phyloP scores from a whole-genome alignment of 495 filamentous ascomycete genomes.

The Geopyxis carbonaria region DNA sequence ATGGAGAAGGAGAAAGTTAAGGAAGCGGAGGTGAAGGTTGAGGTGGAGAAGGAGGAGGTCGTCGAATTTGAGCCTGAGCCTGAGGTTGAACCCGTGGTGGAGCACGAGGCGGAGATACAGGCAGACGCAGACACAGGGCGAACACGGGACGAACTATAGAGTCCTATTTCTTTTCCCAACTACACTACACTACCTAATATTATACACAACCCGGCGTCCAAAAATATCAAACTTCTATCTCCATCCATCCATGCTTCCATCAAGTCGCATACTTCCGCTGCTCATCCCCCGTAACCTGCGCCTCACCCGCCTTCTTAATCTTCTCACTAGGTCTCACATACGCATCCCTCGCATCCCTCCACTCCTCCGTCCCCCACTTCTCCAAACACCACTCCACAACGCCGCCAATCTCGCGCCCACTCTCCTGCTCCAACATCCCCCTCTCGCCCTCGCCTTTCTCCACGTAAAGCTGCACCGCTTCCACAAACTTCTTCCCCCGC shows the following conservation, averaged over 20 bases:
- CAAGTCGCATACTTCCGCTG: conserved; percentile 23
- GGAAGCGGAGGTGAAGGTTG: background rate
- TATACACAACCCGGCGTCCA: no score
- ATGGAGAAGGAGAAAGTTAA: conserved; percentile 31
- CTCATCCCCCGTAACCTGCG: conserved; percentile 23
- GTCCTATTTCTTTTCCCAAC: no score
- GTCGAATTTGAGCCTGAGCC: background rate
- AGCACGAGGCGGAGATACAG: conserved; percentile 10
- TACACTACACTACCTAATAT: no score
- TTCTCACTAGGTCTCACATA: conserved; percentile 28
- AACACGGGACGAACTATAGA: no score
- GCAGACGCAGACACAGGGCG: no score
- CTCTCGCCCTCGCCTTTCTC: conserved; percentile 16
- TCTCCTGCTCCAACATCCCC: conserved; percentile 20
- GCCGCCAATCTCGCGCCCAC: conserved; percentile 24
- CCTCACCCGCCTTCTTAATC: conserved; percentile 21
- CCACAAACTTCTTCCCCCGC: conserved; percentile 10
- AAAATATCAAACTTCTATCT: no score
- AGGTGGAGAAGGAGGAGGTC: background rate
- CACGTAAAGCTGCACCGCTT: background rate
- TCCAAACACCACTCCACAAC: conserved; percentile 27
- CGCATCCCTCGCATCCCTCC: conserved; percentile 26
- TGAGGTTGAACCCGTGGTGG: conserved; percentile 3
- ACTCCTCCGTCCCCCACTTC: conserved; percentile 26
- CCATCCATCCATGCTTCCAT: no score